These are phyloP conservation scores for Gymnopus androsaceus DNA, from an alignment of 1,284 basidiomycete species.

Conservation along the genomic window DNA sequence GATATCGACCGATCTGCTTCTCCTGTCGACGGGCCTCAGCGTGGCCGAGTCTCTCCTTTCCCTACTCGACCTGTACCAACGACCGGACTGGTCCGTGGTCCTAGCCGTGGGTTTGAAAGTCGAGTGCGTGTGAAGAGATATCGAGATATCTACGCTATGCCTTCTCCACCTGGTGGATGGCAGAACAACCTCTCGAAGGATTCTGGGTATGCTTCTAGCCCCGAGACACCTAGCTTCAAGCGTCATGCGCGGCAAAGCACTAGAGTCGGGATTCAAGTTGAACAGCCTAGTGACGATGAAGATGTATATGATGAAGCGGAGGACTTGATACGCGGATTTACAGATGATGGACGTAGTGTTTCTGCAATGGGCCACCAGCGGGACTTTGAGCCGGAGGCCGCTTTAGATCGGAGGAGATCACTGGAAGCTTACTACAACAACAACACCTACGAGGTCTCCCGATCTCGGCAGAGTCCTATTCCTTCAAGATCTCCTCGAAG, in stretches of 20 bases:
- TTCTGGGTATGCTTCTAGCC: conserved; percentile 5
- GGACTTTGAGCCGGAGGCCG: not conserved
- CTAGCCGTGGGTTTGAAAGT: conserved; percentile 9
- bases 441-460: not conserved
- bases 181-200: not conserved
- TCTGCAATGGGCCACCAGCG: conserved; percentile 3
- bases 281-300: conserved; percentile 15
- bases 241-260: conserved; percentile 8
- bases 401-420: conserved; percentile 8
- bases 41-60: conserved; percentile 15
- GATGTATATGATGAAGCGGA: conserved; percentile 1
- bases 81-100: not conserved
- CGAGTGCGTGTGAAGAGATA: conserved; percentile 16
- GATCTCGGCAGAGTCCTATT: not conserved
- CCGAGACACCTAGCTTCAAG: not conserved
- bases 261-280: conserved; percentile 15
- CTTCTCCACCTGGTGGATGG: not conserved
- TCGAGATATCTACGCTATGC: conserved; percentile 15
- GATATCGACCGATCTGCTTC: not conserved
- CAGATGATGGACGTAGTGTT: not conserved
- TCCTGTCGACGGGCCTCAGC: not conserved
- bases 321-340: conserved; percentile 11
- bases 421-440: conserved; percentile 2
- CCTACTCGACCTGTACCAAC: conserved; percentile 10
- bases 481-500: not conserved